phyloP scores from a whole-genome alignment of 768 basidiomycete genomes.

The Psilocybe cyanescens region DNA sequence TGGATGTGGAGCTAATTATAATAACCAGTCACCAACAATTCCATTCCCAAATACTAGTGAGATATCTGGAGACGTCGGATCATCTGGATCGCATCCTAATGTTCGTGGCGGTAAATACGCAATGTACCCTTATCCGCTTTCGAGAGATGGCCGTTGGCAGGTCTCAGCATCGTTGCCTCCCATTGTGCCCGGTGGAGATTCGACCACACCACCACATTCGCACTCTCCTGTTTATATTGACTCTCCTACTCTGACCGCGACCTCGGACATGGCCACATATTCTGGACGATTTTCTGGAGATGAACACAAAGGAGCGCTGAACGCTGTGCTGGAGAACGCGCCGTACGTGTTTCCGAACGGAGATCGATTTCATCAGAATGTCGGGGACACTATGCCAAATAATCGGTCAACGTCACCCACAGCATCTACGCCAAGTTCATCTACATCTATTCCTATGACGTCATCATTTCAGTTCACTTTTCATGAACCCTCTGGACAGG shows the following conservation, averaged over 20 bases:
- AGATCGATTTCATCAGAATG: constrained; percentile 26
- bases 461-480: constrained; percentile 72
- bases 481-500: constrained; percentile 56
- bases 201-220: constrained; percentile 45
- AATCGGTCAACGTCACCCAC: constrained; percentile 78
- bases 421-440: constrained; percentile 57
- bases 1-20: constrained; percentile 13
- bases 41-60: constrained; percentile 30
- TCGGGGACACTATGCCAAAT: constrained; percentile 29
- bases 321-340: constrained; percentile 26
- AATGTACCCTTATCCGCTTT: constrained; percentile 45
- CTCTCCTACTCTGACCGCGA: constrained; percentile 56
- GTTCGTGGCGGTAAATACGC: constrained; percentile 57
- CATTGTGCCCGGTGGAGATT: constrained; percentile 43
- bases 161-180: constrained; percentile 37
- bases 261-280: constrained; percentile 30
- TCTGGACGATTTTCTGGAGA: constrained; percentile 31
- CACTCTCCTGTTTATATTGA: constrained; percentile 59
- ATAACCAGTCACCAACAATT: constrained; percentile 51
- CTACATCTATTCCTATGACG: constrained; percentile 66
- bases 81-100: constrained; percentile 30
- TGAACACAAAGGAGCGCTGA: constrained; percentile 29
- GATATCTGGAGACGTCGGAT: constrained; percentile 25
- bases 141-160: constrained; percentile 45
- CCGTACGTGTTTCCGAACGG: constrained; percentile 30